phyloP scores from a whole-genome alignment of 2,329 filamentous ascomycete species.

The Nothopassalora personata region DNA sequence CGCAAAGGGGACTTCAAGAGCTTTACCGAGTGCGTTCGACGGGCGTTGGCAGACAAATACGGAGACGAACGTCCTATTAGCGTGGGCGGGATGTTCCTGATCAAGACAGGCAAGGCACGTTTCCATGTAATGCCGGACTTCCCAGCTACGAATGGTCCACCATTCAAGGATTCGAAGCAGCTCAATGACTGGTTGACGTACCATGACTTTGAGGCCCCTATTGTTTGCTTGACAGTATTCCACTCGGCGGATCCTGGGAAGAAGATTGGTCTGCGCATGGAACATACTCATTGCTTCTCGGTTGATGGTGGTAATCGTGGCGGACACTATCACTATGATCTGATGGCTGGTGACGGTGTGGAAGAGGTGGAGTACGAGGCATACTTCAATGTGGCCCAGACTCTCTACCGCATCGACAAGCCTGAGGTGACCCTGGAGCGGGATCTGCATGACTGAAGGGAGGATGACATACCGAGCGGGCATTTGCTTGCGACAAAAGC shows the following conservation, averaged over 20 bases:
- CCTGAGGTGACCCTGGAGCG: conserved; percentile 24
- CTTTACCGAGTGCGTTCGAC: conserved; percentile 28
- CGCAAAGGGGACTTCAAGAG: conserved; percentile 22
- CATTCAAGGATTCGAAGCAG: conserved; percentile 24
- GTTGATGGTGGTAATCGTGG: conserved; percentile 22
- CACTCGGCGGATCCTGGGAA: conserved; percentile 28
- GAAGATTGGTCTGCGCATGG: conserved; percentile 27
- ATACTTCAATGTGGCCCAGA: conserved; percentile 30
- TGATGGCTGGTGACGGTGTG: conserved; percentile 12
- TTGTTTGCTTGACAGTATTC: conserved; percentile 29
- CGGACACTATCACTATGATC: conserved; percentile 31
- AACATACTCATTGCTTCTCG: conserved; percentile 31
- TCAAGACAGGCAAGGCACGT: conserved; percentile 24
- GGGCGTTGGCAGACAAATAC: conserved; percentile 18
- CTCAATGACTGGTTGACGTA: conserved; percentile 29
- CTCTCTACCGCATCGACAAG: conserved; percentile 28
- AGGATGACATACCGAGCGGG: background rate
- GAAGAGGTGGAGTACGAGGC: conserved; percentile 30
- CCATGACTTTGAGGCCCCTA: conserved; percentile 28
- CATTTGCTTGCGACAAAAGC: background rate
- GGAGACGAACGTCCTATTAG: conserved; percentile 22
- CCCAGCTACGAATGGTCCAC: conserved; percentile 19
- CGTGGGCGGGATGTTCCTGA: conserved; percentile 27
- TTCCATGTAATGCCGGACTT: conserved; percentile 32
- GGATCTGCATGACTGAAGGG: conserved; percentile 25